Base-by-base conservation (phyloP, 768 basidiomycete genomes). In the Mycena chlorophos region DNA sequence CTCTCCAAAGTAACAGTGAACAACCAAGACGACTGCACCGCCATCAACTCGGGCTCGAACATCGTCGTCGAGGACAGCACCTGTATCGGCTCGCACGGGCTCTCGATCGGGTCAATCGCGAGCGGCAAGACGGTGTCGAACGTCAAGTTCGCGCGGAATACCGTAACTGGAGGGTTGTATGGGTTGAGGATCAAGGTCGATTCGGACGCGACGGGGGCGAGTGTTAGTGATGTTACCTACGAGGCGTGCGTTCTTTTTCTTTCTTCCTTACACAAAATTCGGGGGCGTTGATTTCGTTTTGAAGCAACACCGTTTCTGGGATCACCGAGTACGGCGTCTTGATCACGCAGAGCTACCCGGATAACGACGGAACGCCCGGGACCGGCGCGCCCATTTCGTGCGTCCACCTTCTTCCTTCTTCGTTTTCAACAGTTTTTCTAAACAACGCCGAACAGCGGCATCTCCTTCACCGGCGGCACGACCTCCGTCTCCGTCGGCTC, bases 311-410 rank as follows among this genome's bases (percentile, higher is more conserved):
- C 8, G 31, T 60, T 26, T 51, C 62, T 14, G 62, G 55, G 8
- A 60, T 48, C 49, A 37, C 58, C 14, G 52, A 55, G 12, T 56
- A 52, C 42, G 56, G 79, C 34, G 61, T 82, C 0, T 31, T 83
- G 52, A 78, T 83, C 43, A 73, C 75, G 52, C 76, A 78, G 67
- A 76, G 73, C 54, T 82, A 83, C 65, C 78, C 79, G 19, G 56
- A 63, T 14, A 53, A 65, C 26, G 53, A 76, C 10, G 74, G 78
- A 31, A 74, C 63, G 0, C 75, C 81, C 0, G 79, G 79, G 5
- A 74, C 64, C 19, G 78, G 78, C 5, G 75, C 76, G 12, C 62
- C 39, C 25, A 69, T 83, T 31, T 42, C 40, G 40, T 42, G 40
- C 13, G 40, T 42, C 8, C 13, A 8, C n/a, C 34, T 10, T 37